These are phyloP conservation scores for Pythium inflatum DNA, from an alignment of 352 stramenopile genomes.

Conservation along the genomic window DNA sequence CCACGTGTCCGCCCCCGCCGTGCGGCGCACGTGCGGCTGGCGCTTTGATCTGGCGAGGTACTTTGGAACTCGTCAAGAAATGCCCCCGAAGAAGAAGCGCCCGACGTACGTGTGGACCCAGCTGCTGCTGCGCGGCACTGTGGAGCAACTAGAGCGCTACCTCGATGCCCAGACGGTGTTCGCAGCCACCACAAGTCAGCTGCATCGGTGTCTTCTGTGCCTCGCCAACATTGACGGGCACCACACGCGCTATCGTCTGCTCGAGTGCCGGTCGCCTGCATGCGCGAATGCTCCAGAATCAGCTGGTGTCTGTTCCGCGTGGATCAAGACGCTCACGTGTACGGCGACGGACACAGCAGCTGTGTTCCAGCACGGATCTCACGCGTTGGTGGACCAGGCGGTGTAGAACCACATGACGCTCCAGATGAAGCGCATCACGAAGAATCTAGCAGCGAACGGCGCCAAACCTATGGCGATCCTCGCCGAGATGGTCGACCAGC, in stretches of 20 bases:
- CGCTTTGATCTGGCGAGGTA: no score
- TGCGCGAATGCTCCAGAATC: neutral
- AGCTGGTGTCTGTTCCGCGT: neutral
- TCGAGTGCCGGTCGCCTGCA: neutral
- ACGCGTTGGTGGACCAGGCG: neutral
- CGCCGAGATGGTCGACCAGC: slow-evolving; percentile 5
- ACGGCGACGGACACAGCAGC: neutral
- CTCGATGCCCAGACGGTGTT: neutral
- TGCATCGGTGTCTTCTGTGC: neutral
- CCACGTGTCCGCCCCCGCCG: no score
- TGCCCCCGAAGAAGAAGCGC: neutral
- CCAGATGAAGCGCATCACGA: slow-evolving; percentile 12
- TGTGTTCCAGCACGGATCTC: slow-evolving; percentile 2
- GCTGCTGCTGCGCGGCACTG: neutral
- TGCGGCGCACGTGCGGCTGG: no score
- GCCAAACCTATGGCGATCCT: slow-evolving; percentile 14
- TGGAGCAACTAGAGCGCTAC: neutral
- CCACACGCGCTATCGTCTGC: slow-evolving; percentile 7
- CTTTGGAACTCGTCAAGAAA: no score
- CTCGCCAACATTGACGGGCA: slow-evolving; percentile 8
- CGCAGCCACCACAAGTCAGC: slow-evolving; percentile 5
- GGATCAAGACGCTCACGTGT: slow-evolving; percentile 1
- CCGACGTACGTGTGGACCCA: slow-evolving; percentile 3
- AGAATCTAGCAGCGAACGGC: neutral
- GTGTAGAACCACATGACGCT: slow-evolving; percentile 8